Conservation (phyloP, 192 early-diverging fungal species). For the Diversispora eburnea region DNA sequence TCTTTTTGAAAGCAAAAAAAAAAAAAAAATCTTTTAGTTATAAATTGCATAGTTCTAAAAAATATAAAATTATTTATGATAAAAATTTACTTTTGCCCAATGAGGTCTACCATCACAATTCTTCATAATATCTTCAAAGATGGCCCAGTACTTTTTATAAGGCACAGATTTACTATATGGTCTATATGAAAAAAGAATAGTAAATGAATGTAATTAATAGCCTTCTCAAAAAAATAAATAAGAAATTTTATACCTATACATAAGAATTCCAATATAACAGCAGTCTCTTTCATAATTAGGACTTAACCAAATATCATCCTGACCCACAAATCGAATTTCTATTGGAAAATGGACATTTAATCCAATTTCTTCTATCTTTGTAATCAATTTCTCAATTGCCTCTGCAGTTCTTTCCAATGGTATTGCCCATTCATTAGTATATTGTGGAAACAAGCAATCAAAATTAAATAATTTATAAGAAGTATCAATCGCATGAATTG, state of each 20-base stretch:
- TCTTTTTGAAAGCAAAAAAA: conserved; percentile 18
- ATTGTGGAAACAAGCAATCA: conserved; percentile 68
- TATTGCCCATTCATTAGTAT: conserved; percentile 76
- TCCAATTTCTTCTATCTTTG: conserved; percentile 47
- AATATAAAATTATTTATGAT: background rate
- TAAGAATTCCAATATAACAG: conserved; percentile 76
- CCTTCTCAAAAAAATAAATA: background rate
- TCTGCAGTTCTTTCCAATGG: conserved; percentile 53
- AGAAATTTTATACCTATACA: conserved; percentile 47
- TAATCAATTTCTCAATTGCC: conserved; percentile 51
- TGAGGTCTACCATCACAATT: conserved; percentile 63
- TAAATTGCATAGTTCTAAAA: background rate
- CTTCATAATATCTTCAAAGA: conserved; percentile 70
- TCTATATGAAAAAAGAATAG: conserved; percentile 36
- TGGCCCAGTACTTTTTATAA: conserved; percentile 69
- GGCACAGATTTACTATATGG: conserved; percentile 64
- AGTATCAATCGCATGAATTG: conserved; percentile 54
- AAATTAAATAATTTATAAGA: conserved; percentile 65
- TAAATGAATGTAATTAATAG: background rate
- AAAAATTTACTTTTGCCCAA: conserved; percentile 62
- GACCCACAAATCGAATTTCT: conserved; percentile 65
- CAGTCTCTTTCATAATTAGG: conserved; percentile 60
- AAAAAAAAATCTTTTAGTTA: background rate
- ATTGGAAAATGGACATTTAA: conserved; percentile 66
- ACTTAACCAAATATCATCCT: conserved; percentile 69